Evolutionary conservation across 1,284 basidiomycete species (phyloP), one percentile per base, ranked within the genome.

Genomic region (Inonotus hispidus): DNA sequence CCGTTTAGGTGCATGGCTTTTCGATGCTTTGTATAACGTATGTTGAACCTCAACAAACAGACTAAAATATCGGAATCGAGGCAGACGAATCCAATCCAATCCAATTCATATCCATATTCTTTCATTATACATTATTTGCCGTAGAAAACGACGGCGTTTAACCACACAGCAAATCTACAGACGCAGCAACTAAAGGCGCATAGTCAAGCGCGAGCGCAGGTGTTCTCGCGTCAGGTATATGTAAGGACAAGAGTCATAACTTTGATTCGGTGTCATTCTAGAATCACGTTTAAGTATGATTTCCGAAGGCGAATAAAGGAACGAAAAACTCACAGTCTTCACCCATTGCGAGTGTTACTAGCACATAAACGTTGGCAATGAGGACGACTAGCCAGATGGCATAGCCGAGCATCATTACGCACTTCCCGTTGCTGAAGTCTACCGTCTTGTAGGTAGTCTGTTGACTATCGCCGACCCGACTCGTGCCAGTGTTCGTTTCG

Each of bases 341-440:
- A 32, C 77, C 74, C 67, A 77, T 63, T 53, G 71, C 77, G 41
- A 88, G 72, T 16, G 76, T 79, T 14, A 82, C 74, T 52, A 89
- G 71, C 3, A 82, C 85, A 65, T 88, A 89, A 25, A 81, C 72
- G 68, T 93, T 92, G 39, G 91, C 90, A 19, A 81, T 71, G 16
- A 88, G 73, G 14, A 92, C 76, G 4, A 90, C 65, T 5, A 82
- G 65, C 76, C 85, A 91, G 45, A 92, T 81, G 14, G 76, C n/a
- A 65, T 77, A 83, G 3, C 87, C 90, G 19, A 89, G 58, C 3
- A 65, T 64, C 27, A 76, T 83, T 52, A 80, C 72, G 60, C 85
- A 66, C 74, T 76, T 80, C 14, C 83, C 81, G 61, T 81, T 89
- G 65, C 82, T 85, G 65, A 81, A 93, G 68, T 87, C 80, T 27